Evolutionary conservation across 176 grass and related monocot genomes (phyloP).

Genomic region (Eremochloa ophiuroides): DNA sequence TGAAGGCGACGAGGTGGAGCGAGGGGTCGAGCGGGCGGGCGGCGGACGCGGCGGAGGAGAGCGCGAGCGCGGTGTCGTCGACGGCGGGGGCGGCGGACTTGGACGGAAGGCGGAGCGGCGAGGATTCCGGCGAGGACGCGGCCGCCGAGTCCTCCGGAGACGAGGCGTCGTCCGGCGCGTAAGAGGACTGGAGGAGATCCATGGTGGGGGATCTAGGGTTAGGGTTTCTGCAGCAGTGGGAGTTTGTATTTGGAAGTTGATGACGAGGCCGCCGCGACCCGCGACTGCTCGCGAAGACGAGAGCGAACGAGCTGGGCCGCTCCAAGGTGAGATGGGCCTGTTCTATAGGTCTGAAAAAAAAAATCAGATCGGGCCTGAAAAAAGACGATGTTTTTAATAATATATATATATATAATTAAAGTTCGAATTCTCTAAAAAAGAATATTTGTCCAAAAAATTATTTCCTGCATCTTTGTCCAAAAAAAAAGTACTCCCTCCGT

Average conservation of each 20-base stretch:
- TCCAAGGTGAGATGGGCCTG: not conserved
- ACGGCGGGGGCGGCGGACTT: conserved; percentile 80
- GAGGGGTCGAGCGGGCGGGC: conserved; percentile 76
- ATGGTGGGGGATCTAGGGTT: conserved; percentile 40
- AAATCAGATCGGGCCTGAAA: too few relatives aligned
- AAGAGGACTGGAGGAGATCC: conserved; percentile 81
- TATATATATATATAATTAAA: too few relatives aligned
- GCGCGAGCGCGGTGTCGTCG: conserved; percentile 85
- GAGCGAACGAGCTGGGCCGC: not conserved
- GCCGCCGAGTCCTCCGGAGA: conserved; percentile 19
- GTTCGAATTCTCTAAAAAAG: too few relatives aligned
- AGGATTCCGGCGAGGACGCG: conserved; percentile 65
- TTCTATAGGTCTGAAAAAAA: not conserved
- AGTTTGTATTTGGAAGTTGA: not conserved
- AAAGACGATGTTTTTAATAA: too few relatives aligned
- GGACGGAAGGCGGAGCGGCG: conserved; percentile 58
- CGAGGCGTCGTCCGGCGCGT: conserved; percentile 26
- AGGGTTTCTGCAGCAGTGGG: conserved; percentile 30
- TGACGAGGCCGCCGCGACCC: not conserved
- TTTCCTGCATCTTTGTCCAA: too few relatives aligned
- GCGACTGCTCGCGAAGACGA: not conserved
- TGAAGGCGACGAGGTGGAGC: conserved; percentile 74
- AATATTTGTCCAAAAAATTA: too few relatives aligned
- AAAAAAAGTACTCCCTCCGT: too few relatives aligned
- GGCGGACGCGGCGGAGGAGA: conserved; percentile 44